Percentiles rank a stretch among this genome's conserved stretches.
phyloP scores from a whole-genome alignment of 805 yeast species.

The Wickerhamiella sergipiensis region DNA sequence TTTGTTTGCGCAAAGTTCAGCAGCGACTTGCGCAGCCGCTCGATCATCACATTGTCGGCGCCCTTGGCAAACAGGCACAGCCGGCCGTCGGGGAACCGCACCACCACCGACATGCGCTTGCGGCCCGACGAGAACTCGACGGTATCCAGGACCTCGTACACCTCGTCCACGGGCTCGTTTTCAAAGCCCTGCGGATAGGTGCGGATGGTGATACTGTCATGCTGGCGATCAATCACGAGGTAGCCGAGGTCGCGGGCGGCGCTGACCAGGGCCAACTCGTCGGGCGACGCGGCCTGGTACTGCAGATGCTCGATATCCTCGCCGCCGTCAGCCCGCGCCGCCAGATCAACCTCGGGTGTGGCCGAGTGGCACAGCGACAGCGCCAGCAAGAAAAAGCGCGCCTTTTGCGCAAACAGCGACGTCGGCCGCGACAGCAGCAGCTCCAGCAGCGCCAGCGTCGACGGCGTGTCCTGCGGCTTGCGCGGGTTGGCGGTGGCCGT shows the following conservation, averaged over 20 bases:
- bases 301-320: slow-evolving; percentile 48
- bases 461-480: slow-evolving; percentile 30
- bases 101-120: slow-evolving; percentile 87
- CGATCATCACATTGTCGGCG: slow-evolving; percentile 83
- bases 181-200: slow-evolving; percentile 78
- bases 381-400: slow-evolving; percentile 64
- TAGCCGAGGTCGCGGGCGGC: slow-evolving; percentile 95
- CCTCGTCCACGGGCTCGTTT: slow-evolving; percentile 45
- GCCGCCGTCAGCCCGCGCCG: slow-evolving; percentile 17
- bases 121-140: slow-evolving; percentile 80
- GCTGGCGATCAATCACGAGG: slow-evolving; percentile 59
- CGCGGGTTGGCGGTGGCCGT: slow-evolving; percentile 36
- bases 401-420: slow-evolving; percentile 53
- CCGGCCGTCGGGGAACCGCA: slow-evolving; percentile 60
- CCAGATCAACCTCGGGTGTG: slow-evolving; percentile 45
- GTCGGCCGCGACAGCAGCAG: slow-evolving; percentile 64
- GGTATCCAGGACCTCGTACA: slow-evolving; percentile 60
- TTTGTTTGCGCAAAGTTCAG: slow-evolving; percentile 47
- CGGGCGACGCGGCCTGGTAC: slow-evolving; percentile 94
- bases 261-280: slow-evolving; percentile 80
- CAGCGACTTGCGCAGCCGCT: slow-evolving; percentile 39
- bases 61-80: slow-evolving; percentile 82
- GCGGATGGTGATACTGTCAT: slow-evolving; percentile 47
- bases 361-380: slow-evolving; percentile 86
- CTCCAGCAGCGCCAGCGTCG: slow-evolving; percentile 52